Evolutionary conservation across 1,284 basidiomycete species (phyloP).

Genomic region (Microbotryum lychnidis-dioicae): DNA sequence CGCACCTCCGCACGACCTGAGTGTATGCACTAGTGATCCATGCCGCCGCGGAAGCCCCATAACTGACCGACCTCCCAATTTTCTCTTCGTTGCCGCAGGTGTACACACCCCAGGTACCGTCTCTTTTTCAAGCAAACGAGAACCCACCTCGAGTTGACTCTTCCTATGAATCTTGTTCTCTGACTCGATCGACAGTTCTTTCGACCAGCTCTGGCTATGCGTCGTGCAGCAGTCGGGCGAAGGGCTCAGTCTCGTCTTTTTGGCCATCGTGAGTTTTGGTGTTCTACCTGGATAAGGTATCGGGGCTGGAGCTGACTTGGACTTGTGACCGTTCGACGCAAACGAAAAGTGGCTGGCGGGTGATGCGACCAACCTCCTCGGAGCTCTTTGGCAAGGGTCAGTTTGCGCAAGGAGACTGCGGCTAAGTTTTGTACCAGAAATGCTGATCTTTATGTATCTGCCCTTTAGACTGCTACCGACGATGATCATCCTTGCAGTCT

Average conservation of each 20-base stretch:
- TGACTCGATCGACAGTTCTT: conserved; percentile 16
- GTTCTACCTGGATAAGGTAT: not conserved
- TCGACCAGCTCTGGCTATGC: conserved; percentile 33
- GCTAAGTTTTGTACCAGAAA: no score
- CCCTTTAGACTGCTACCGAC: no score
- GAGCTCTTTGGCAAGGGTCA: conserved; percentile 30
- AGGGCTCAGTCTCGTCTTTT: conserved; percentile 32
- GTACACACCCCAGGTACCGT: conserved; percentile 24
- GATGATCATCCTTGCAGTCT: conserved; percentile 30
- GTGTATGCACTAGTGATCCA: not conserved
- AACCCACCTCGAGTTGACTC: not conserved
- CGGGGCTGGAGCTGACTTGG: not conserved
- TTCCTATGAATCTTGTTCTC: not conserved
- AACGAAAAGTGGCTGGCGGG: conserved; percentile 32
- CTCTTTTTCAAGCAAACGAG: not conserved
- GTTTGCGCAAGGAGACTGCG: no score
- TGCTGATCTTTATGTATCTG: no score
- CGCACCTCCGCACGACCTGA: not conserved
- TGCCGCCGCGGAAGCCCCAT: no score
- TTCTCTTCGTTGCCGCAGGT: conserved; percentile 4
- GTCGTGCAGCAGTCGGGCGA: conserved; percentile 32
- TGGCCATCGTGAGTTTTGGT: conserved; percentile 28
- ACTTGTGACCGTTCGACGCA: not conserved
- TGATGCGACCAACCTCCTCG: conserved; percentile 33
- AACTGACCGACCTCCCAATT: not conserved